Base-by-base conservation (phyloP, 495 filamentous ascomycete species). In the Apiosordaria backusii region DNA sequence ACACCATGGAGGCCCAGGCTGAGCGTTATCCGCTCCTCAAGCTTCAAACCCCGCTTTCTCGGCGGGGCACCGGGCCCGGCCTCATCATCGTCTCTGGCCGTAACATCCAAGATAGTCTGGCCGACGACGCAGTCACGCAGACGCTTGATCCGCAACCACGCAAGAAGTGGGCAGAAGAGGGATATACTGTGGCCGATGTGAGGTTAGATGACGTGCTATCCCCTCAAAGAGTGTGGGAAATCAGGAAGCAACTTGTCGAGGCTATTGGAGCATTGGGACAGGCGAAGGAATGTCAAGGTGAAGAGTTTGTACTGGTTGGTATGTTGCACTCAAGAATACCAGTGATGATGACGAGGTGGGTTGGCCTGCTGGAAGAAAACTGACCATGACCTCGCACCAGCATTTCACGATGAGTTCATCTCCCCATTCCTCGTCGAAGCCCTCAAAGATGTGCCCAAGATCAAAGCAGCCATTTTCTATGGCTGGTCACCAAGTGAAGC, bases 91-190 rank as follows among this genome's bases (percentile, higher is more conserved):
- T 85, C 13, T 50, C 66, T 5, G 50, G 10, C 27, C n/a, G n/a
- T n/a, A 27, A 35, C 24, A 16, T 52, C 16, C 4, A 4, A 9
- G 19, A 70, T 25, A 64, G n/a, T n/a, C n/a, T 71, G 10, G 52
- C 65, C 19, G 52, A 57, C 53, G 16, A 62, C 29, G 35, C 67
- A 16, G 24, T 21, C n/a, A 26, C 50, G 18, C 70, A 73, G 60
- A 75, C 71, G n/a, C 69, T 80, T 19, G 79, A 79, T 24, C 83
- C 83, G 1, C 76, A 78, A 21, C 84, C 83, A 1, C 64, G 80
- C 22, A 68, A 79, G 61, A 88, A 87, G 76, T 88, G 85, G 84
- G 85, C 85, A 4, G 85, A 88, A 70, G 85, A 87, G 73, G 81
- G 85, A 5, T 87, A 81, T 62, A 78, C 82, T 1, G 82, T 85